These are phyloP conservation scores for Neurospora sp. DNA, from an alignment of 495 filamentous ascomycete genomes.

Conservation along the genomic window DNA sequence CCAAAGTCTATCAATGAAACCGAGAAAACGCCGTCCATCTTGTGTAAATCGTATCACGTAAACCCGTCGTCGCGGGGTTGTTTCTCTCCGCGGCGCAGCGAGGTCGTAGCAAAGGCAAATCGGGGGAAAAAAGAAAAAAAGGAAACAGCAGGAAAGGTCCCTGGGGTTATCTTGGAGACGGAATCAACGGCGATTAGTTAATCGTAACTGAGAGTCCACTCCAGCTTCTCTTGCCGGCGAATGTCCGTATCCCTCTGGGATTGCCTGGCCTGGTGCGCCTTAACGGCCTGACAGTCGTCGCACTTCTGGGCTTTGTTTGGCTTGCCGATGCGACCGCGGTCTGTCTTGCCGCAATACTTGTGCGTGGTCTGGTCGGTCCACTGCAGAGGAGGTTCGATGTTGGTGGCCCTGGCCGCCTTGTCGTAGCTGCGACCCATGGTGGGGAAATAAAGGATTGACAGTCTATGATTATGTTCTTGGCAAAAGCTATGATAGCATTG, in stretches of 20 bases:
- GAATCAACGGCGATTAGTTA: neutral
- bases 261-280: constrained; percentile 7
- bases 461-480: neutral
- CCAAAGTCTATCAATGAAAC: neutral
- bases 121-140: neutral
- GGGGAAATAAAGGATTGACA: neutral
- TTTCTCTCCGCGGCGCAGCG: neutral
- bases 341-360: constrained; percentile 21
- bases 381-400: constrained; percentile 8
- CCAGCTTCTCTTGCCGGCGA: constrained; percentile 16
- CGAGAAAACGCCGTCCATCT: neutral
- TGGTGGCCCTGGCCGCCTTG: constrained; percentile 8
- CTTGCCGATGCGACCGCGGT: constrained; percentile 11
- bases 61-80: neutral
- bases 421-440: constrained; percentile 16
- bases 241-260: constrained; percentile 5
- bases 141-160: neutral
- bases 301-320: constrained; percentile 24
- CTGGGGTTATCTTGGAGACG: neutral
- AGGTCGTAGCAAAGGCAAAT: neutral
- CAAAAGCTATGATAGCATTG: neutral
- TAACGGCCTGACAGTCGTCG: constrained; percentile 15
- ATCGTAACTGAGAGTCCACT: constrained; percentile 4
- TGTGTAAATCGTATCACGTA: neutral
- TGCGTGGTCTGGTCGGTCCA: constrained; percentile 15